A percentile compares a stretch with the other conserved stretches of the same genome.
phyloP scores from a whole-genome alignment of 768 basidiomycete genomes.

The Tricholoma terreum region DNA sequence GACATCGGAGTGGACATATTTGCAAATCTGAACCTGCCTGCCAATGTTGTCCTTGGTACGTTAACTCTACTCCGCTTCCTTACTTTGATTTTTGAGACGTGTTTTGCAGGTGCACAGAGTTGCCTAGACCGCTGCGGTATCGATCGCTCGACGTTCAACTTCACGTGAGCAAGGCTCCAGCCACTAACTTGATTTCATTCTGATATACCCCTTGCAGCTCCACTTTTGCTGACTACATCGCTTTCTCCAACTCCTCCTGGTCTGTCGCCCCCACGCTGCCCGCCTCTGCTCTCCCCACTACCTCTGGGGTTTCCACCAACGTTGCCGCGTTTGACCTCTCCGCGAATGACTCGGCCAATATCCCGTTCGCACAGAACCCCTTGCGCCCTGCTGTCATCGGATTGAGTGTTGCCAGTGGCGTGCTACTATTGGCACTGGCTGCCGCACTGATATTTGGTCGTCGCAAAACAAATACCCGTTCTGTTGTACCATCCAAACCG shows the following conservation, averaged over 20 bases:
- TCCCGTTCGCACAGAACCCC: neutral
- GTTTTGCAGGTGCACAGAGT: neutral
- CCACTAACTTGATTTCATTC: neutral
- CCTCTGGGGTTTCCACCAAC: neutral
- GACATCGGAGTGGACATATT: neutral
- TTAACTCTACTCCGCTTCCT: neutral
- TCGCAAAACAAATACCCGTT: neutral
- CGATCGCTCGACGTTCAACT: neutral
- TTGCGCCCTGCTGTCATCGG: neutral
- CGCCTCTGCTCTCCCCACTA: neutral
- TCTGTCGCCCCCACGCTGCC: neutral
- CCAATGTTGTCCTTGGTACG: neutral
- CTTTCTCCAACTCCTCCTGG: neutral
- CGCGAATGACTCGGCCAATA: neutral
- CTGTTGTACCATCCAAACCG: neutral
- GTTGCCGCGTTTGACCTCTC: neutral
- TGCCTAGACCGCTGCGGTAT: neutral
- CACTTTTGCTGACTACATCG: neutral
- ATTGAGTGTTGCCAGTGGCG: neutral
- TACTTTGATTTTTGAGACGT: neutral
- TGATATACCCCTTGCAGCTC: neutral
- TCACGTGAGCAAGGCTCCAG: neutral
- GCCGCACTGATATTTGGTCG: neutral
- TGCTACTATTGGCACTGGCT: neutral
- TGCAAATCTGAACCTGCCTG: neutral